Evolutionary conservation across 163 green algal species (phyloP).

Genomic region (Chlorella variabilis): DNA sequence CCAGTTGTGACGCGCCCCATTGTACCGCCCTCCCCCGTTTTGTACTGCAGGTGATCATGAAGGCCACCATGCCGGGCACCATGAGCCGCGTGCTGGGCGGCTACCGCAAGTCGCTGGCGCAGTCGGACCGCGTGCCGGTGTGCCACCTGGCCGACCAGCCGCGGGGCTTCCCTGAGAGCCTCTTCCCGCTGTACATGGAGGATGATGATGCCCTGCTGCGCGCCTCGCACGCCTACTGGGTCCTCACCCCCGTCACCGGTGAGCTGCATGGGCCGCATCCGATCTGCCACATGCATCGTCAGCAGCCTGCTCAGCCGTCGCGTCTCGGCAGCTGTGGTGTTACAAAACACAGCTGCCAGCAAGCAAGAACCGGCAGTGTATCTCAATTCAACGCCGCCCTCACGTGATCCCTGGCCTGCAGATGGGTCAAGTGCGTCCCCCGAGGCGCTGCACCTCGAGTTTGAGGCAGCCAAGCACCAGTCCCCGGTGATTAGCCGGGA

Average conservation of each 20-base stretch:
- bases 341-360: too few relatives aligned
- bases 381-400: neutral
- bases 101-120: constrained; percentile 67
- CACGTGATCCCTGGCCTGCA: neutral
- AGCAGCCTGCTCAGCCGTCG: too few relatives aligned
- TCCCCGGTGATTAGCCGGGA: neutral
- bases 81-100: constrained; percentile 92
- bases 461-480: constrained; percentile 6
- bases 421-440: too few relatives aligned
- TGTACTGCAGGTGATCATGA: constrained; percentile 74
- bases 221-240: constrained; percentile 74
- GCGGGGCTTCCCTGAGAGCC: constrained; percentile 55
- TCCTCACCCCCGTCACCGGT: constrained; percentile 66
- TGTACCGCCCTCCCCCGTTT: too few relatives aligned
- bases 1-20: too few relatives aligned
- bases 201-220: constrained; percentile 76
- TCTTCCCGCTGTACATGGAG: constrained; percentile 67
- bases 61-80: constrained; percentile 89
- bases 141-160: constrained; percentile 80
- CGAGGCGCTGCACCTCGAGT: constrained; percentile 27
- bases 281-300: too few relatives aligned
- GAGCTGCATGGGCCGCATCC: neutral
- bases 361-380: too few relatives aligned
- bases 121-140: constrained; percentile 42
- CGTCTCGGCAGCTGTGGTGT: too few relatives aligned